These are phyloP conservation scores for Metarhizium anisopliae DNA, from an alignment of 2,329 filamentous ascomycete genomes.

Conservation along the genomic window DNA sequence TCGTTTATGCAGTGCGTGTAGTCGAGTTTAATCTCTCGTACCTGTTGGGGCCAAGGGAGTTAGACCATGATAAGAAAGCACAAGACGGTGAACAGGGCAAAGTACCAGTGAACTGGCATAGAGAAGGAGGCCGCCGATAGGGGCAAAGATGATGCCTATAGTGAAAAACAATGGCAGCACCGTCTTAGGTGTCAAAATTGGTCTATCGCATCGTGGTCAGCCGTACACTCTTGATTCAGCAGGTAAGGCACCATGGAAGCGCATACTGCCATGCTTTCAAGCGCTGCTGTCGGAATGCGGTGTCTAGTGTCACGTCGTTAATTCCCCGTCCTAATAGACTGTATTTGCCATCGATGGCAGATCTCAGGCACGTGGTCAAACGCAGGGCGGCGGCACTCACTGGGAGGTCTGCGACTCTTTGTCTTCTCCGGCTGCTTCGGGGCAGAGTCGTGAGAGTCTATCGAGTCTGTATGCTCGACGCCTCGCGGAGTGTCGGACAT, in stretches of 20 bases:
- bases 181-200: slow-evolving; percentile 91
- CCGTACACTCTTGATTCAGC: slow-evolving; percentile 5
- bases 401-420: slow-evolving; percentile 87
- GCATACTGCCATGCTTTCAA: slow-evolving; percentile 97
- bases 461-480: slow-evolving; percentile 41
- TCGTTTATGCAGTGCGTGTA: slow-evolving; percentile 68
- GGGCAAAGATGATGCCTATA: slow-evolving; percentile 85
- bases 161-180: slow-evolving; percentile 85
- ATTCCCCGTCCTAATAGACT: slow-evolving; percentile 7
- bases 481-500: slow-evolving; percentile 41
- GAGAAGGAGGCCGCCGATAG: slow-evolving; percentile 78
- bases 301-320: slow-evolving; percentile 50
- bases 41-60: slow-evolving; percentile 37
- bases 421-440: slow-evolving; percentile 59
- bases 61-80: slow-evolving; percentile 3
- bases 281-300: slow-evolving; percentile 91
- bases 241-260: not conserved
- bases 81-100: not conserved
- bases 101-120: slow-evolving; percentile 73
- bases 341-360: slow-evolving; percentile 1
- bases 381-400: slow-evolving; percentile 42
- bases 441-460: slow-evolving; percentile 44
- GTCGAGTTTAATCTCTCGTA: slow-evolving; percentile 84
- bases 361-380: not conserved
- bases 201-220: slow-evolving; percentile 46